These are phyloP conservation scores for Gossypium lobatum DNA, from an alignment of 441 rosid species.

Conservation along the genomic window DNA sequence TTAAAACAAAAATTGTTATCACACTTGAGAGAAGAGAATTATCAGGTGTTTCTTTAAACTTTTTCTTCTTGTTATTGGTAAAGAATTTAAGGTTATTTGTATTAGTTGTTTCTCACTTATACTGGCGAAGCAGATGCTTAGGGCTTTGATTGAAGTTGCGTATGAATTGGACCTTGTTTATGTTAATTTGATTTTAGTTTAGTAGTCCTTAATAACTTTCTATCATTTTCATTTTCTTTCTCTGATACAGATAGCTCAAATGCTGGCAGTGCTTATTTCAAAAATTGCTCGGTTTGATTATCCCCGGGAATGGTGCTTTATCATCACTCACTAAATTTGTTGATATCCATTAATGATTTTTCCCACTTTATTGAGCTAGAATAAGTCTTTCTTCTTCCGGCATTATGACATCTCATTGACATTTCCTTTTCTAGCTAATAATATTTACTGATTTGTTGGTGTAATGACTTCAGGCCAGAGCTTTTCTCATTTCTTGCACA, in stretches of 20 bases:
- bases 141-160: neutral
- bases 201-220: conserved; percentile 8
- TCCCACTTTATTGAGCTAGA: neutral
- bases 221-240: conserved; percentile 7
- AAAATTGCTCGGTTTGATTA: conserved; percentile 93
- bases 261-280: conserved; percentile 86
- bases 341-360: conserved; percentile 3
- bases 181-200: neutral
- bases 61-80: conserved; percentile 7
- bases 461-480: conserved; percentile 64
- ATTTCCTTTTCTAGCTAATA: conserved; percentile 2
- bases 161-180: neutral
- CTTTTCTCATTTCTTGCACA: conserved; percentile 79
- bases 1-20: conserved; percentile 70
- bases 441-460: conserved; percentile 12
- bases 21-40: conserved; percentile 85
- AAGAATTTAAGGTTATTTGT: neutral
- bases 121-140: neutral
- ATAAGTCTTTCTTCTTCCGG: neutral
- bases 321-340: neutral
- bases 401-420: neutral
- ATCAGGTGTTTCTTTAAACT: conserved; percentile 42
- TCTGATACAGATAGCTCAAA: conserved; percentile 60
- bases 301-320: conserved; percentile 75
- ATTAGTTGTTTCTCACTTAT: neutral